phyloP scores from a whole-genome alignment of 2,329 filamentous ascomycete genomes.

The Aspergillus niger region DNA sequence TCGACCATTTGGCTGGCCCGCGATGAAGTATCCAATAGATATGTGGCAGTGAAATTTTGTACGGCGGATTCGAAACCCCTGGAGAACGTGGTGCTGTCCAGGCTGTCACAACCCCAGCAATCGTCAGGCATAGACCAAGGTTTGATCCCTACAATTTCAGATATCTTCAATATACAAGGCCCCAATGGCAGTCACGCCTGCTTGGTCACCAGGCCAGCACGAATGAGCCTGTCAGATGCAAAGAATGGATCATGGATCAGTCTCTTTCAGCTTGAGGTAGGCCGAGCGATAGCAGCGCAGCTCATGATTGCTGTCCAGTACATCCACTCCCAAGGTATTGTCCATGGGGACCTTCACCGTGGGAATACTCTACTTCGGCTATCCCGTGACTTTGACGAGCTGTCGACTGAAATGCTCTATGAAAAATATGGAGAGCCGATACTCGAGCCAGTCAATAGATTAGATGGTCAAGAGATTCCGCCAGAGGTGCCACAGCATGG shows the following conservation, averaged over 20 bases:
- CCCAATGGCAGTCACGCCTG: slow-evolving; percentile 15
- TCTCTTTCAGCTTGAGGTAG: slow-evolving; percentile 16
- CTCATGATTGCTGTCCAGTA: slow-evolving; percentile 26
- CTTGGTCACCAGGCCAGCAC: slow-evolving; percentile 14
- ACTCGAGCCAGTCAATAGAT: slow-evolving; percentile 22
- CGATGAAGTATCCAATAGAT: slow-evolving; percentile 24
- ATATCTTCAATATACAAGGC: slow-evolving; percentile 14
- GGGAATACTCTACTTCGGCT: slow-evolving; percentile 29
- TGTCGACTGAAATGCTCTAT: slow-evolving; percentile 26
- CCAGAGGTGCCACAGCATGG: slow-evolving; percentile 23
- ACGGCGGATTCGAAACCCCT: slow-evolving; percentile 24
- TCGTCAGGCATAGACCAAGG: not conserved
- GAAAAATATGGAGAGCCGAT: slow-evolving; percentile 23
- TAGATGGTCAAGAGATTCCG: slow-evolving; percentile 25
- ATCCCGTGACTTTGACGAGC: slow-evolving; percentile 19
- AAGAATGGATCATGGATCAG: slow-evolving; percentile 14
- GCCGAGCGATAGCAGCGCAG: slow-evolving; percentile 24
- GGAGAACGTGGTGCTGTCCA: slow-evolving; percentile 6
- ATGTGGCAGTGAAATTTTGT: slow-evolving; percentile 33
- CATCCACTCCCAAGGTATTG: slow-evolving; percentile 29
- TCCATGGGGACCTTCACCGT: slow-evolving; percentile 32
- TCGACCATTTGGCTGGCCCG: slow-evolving; percentile 37
- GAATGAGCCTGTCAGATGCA: slow-evolving; percentile 13
- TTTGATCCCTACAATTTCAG: slow-evolving; percentile 13
- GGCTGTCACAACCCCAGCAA: not conserved